Percentiles rank a stretch among this genome's conserved stretches.
Evolutionary conservation across 2,329 filamentous ascomycete genomes (phyloP).

Genomic region (Cercospora berteroae): DNA sequence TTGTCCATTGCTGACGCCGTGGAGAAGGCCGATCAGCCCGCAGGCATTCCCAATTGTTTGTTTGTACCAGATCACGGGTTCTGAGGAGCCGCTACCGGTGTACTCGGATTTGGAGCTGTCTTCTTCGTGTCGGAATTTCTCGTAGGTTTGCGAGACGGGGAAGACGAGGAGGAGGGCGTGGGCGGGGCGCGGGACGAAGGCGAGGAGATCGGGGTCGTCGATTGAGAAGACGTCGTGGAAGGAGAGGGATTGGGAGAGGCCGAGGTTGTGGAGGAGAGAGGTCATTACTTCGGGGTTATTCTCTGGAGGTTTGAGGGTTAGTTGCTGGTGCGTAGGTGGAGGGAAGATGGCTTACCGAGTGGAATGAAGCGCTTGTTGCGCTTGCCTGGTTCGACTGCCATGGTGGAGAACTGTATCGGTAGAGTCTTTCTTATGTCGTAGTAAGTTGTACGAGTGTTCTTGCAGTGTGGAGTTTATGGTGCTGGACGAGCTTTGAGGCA

Average conservation of each 20-base stretch:
- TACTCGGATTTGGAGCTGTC: constrained; percentile 66
- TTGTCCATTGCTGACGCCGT: constrained; percentile 75
- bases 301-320: constrained; percentile 42
- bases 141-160: constrained; percentile 76
- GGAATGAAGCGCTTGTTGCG: constrained; percentile 17
- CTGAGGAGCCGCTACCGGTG: constrained; percentile 61
- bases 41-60: constrained; percentile 95
- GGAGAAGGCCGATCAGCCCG: constrained; percentile 82
- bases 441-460: background rate
- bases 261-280: constrained; percentile 75
- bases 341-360: constrained; percentile 36
- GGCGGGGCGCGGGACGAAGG: constrained; percentile 83
- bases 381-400: constrained; percentile 11
- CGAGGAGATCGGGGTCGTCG: constrained; percentile 77
- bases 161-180: constrained; percentile 90
- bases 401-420: background rate
- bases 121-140: constrained; percentile 70
- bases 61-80: constrained; percentile 88
- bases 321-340: background rate
- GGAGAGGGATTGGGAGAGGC: constrained; percentile 70
- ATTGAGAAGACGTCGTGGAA: constrained; percentile 93
- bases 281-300: constrained; percentile 90
- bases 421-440: background rate
- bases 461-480: background rate
- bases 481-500: background rate